A percentile compares a stretch with the other conserved stretches of the same genome.
phyloP scores from a whole-genome alignment of 257 asterid genomes.

The Eustoma russellianum region DNA sequence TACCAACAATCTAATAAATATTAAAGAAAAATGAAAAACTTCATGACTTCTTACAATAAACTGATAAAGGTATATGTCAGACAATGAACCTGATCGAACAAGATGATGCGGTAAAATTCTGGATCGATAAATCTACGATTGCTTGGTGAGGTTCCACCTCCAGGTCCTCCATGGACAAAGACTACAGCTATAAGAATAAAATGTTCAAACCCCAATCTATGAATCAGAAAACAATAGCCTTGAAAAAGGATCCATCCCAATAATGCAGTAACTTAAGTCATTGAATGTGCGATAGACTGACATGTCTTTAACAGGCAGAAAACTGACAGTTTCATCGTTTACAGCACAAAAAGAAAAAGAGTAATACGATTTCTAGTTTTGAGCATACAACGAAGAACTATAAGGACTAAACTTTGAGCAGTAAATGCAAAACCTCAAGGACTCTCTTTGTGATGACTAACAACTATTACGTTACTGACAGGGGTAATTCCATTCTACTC shows the following conservation, averaged over 20 bases:
- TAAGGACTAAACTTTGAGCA: not conserved
- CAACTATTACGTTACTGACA: no score
- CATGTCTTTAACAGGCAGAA: not conserved
- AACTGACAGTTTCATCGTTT: not conserved
- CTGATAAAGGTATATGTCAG: constrained; percentile 5
- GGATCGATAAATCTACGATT: constrained; percentile 95
- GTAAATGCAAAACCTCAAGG: not conserved
- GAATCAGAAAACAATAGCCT: no score
- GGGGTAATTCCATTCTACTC: no score
- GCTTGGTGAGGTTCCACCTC: constrained; percentile 91
- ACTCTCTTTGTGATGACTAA: not conserved
- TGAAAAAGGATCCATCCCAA: not conserved
- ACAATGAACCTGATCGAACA: constrained; percentile 76
- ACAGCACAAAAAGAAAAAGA: not conserved
- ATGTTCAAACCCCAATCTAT: not conserved
- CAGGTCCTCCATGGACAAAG: constrained; percentile 98
- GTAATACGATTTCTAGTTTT: not conserved
- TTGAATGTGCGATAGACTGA: not conserved
- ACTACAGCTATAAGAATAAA: constrained; percentile 55
- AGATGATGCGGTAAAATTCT: constrained; percentile 57
- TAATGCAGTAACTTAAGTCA: not conserved
- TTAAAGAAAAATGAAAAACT: no score
- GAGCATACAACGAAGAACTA: not conserved
- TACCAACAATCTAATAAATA: constrained; percentile 12
- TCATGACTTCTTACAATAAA: constrained; percentile 5